These are phyloP conservation scores for Lodderomyces metapsilosis DNA, from an alignment of 1,139 yeast species.

Conservation along the genomic window DNA sequence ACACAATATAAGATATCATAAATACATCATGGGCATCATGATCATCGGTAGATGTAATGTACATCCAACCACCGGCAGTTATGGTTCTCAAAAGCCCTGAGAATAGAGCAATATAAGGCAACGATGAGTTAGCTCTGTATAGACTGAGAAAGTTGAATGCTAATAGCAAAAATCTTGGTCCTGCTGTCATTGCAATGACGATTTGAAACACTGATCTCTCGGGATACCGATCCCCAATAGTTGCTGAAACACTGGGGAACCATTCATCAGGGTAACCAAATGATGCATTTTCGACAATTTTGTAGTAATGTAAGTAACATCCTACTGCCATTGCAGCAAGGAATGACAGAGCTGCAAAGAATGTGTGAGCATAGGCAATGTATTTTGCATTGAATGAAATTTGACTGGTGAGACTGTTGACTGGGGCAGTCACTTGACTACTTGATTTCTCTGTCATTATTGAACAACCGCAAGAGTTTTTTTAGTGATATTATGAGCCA, in stretches of 20 bases:
- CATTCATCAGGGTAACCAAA: conserved; percentile 96
- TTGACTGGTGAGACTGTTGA: not conserved
- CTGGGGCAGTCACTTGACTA: not conserved
- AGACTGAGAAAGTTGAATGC: conserved; percentile 54
- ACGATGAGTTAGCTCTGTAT: conserved; percentile 34
- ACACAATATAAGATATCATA: conserved; percentile 84
- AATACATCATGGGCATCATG: conserved; percentile 95
- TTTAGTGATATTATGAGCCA: no score
- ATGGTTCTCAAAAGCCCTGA: conserved; percentile 80
- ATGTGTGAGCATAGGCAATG: conserved; percentile 69
- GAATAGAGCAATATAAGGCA: conserved; percentile 45
- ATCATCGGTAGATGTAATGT: conserved; percentile 93
- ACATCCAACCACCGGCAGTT: conserved; percentile 98
- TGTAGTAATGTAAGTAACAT: conserved; percentile 69
- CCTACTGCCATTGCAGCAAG: conserved; percentile 73
- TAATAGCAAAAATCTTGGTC: conserved; percentile 80
- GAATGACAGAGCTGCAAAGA: conserved; percentile 72
- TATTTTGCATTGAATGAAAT: conserved; percentile 54
- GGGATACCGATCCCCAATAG: conserved; percentile 96
- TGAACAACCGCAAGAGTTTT: no score
- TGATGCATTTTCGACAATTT: conserved; percentile 82
- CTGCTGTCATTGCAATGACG: conserved; percentile 73
- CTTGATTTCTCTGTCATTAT: not conserved
- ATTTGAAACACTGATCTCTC: conserved; percentile 91
- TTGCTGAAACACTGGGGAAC: conserved; percentile 97